phyloP scores from a whole-genome alignment of 768 basidiomycete genomes.

The Kondoa malvinella region DNA sequence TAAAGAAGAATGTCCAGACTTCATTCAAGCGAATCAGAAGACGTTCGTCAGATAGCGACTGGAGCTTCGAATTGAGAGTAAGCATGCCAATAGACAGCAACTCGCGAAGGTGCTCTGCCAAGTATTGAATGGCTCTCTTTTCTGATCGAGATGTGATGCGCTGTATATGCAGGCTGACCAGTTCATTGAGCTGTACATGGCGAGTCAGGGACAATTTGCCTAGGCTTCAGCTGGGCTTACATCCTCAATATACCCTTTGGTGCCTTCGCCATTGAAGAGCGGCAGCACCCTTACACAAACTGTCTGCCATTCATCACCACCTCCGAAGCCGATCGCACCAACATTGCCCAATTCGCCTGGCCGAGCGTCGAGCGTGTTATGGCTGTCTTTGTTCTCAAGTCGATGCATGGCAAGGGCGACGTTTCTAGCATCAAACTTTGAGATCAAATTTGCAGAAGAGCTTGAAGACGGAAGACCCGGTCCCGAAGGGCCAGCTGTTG shows the following conservation, averaged over 20 bases:
- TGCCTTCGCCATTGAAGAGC: conserved; percentile 27
- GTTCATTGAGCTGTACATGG: not conserved
- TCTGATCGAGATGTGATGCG: conserved; percentile 17
- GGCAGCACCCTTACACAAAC: conserved; percentile 25
- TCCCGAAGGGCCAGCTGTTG: not conserved
- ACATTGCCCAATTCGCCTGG: not conserved
- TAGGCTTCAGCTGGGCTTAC: conserved; percentile 15
- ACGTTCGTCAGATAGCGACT: conserved; percentile 12
- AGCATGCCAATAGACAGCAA: conserved; percentile 22
- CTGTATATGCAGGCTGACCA: conserved; percentile 21
- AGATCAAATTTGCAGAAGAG: not conserved
- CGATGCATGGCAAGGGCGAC: conserved; percentile 3
- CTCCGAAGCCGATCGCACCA: not conserved
- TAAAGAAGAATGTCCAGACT: conserved; percentile 30
- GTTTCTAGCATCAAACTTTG: not conserved
- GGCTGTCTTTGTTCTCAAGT: not conserved
- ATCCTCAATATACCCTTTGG: conserved; percentile 26
- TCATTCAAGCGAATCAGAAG: conserved; percentile 26
- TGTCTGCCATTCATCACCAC: conserved; percentile 25
- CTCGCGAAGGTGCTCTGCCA: conserved; percentile 22
- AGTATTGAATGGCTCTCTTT: conserved; percentile 14
- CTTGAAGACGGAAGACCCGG: not conserved
- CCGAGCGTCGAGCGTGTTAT: not conserved
- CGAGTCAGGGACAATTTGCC: not conserved
- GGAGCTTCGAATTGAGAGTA: conserved; percentile 24